phyloP scores from a whole-genome alignment of 1,139 yeast genomes.

The Taiozyma onychis region DNA sequence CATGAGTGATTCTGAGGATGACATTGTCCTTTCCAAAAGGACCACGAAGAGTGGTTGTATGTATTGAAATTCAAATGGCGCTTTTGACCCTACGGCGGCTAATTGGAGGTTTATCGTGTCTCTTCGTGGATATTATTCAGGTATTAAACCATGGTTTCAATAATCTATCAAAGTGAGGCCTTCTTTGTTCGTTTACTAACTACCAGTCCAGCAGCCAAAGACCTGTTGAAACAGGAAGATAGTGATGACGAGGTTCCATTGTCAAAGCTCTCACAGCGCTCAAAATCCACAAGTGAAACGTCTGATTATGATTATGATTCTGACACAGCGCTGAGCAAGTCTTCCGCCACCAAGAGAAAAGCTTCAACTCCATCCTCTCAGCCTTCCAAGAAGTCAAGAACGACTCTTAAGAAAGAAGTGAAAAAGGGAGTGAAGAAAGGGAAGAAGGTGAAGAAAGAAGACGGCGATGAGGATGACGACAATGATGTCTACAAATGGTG shows the following conservation, averaged over 20 bases:
- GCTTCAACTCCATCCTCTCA: background rate
- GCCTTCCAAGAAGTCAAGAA: conserved; percentile 3
- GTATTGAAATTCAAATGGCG: conserved; percentile 2
- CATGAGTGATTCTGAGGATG: conserved; percentile 25
- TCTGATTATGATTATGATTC: conserved; percentile 16
- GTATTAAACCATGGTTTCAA: background rate
- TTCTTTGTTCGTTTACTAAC: background rate
- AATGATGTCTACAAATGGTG: conserved; percentile 77
- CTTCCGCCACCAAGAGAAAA: conserved; percentile 4
- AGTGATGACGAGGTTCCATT: conserved; percentile 21
- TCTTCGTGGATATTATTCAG: background rate
- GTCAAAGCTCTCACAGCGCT: conserved; percentile 8
- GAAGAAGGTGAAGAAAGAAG: conserved; percentile 3
- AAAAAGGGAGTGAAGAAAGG: conserved; percentile 3
- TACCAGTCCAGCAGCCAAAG: background rate
- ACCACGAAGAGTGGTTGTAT: conserved; percentile 3
- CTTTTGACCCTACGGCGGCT: background rate
- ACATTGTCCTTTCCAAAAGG: conserved; percentile 19
- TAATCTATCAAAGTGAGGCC: background rate
- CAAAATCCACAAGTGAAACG: conserved; percentile 10
- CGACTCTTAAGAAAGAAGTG: conserved; percentile 1
- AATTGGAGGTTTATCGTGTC: background rate
- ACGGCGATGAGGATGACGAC: conserved; percentile 23
- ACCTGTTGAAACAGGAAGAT: conserved; percentile 6
- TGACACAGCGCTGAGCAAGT: conserved; percentile 12